Evolutionary conservation across 1,284 basidiomycete species (phyloP), one percentile per base, ranked within the genome.

Genomic region (Irpex rosettiformis): DNA sequence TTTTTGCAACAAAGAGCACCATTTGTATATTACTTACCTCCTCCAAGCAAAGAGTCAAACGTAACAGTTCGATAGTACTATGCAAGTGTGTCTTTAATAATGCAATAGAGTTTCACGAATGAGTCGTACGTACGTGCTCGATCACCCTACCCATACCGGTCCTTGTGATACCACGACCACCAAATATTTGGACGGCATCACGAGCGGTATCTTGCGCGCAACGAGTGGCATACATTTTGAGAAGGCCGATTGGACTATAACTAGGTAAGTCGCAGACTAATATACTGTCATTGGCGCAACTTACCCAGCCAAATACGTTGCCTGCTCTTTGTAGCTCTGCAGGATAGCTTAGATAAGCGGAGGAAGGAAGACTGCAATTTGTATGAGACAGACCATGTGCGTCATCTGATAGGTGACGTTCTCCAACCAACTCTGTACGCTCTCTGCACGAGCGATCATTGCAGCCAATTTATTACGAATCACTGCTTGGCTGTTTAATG

Each of bases 321-420:
- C 74, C 58, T 77, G 75, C 59, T 76, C 70, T 63, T 75, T 76
- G 61, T 77, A 77, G 22, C 68, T 63, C 71, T 72, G 33, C n/a
- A 48, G 25, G 16, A 57, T 11, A 42, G 6, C 25, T 2, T 3
- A 13, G 13, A 21, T 54, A 18, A 42, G 55, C 24, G 8, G 5
- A 4, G 24, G 21, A 3, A 10, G 3, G 27, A 2, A 25, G 27
- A 2, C 21, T 6, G 10, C 3, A 7, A 28, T 5, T 11, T 3
- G 47, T 16, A 30, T 29, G 22, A 10, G 21, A 16, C 67, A 55
- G 11, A 83, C 83, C 92, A 94, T 94, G 66, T 94, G 87, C 70
- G 83, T 86, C 94, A 96, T 96, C 74, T 96, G 94, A 72, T 89
- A 86, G 0, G 94, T 96, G 62, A 96, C 77, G 68, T 85, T 89